Evolutionary conservation across 2,329 filamentous ascomycete species (phyloP).

Genomic region (Colletotrichum simmondsii): DNA sequence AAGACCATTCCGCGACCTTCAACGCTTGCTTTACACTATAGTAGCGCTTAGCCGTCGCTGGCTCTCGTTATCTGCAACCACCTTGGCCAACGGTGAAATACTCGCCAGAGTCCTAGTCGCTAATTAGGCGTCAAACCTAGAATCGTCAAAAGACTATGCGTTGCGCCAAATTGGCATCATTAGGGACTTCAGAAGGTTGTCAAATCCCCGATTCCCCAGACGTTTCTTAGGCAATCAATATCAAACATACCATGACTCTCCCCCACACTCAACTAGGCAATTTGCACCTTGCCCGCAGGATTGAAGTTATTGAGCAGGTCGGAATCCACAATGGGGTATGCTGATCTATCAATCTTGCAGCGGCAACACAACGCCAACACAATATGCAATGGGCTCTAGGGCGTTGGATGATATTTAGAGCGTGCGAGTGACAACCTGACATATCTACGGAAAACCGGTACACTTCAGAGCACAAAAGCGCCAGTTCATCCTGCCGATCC

Average conservation of each 20-base stretch:
- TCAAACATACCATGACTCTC: slow-evolving; percentile 35
- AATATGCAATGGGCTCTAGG: not conserved
- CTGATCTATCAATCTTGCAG: slow-evolving; percentile 15
- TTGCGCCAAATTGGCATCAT: not conserved
- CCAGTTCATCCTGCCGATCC: not conserved
- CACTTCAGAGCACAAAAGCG: not conserved
- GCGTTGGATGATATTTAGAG: not conserved
- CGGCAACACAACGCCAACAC: not conserved
- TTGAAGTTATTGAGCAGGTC: slow-evolving; percentile 35
- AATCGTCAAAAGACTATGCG: not conserved
- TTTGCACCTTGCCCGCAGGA: slow-evolving; percentile 29
- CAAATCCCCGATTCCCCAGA: slow-evolving; percentile 4
- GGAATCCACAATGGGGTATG: slow-evolving; percentile 29
- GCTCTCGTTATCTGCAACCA: not conserved
- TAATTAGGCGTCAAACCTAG: not conserved
- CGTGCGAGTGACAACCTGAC: not conserved
- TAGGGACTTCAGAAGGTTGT: not conserved
- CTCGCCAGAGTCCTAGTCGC: not conserved
- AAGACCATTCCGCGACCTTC: not conserved
- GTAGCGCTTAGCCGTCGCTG: not conserved
- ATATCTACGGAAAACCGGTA: not conserved
- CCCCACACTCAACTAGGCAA: slow-evolving; percentile 31
- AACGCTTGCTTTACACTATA: not conserved
- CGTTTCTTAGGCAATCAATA: slow-evolving; percentile 36
- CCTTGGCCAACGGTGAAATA: not conserved